phyloP scores from a whole-genome alignment of 2,329 filamentous ascomycete genomes.

The Ramularia endophylla region DNA sequence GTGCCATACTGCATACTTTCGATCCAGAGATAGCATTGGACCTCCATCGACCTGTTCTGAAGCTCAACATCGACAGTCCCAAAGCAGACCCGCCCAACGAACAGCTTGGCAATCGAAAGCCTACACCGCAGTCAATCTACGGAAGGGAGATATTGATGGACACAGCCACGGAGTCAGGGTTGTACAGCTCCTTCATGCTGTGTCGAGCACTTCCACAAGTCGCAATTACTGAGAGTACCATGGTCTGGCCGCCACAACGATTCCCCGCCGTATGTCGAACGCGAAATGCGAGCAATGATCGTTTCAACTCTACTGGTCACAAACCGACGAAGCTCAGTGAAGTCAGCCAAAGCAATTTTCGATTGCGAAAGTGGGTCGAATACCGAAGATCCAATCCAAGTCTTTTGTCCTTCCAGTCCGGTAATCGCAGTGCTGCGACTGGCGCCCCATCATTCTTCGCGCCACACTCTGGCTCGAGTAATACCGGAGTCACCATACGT shows the following conservation, averaged over 20 bases:
- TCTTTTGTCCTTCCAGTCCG: slow-evolving; percentile 22
- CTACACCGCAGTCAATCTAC: slow-evolving; percentile 20
- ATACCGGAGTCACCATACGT: slow-evolving; percentile 39
- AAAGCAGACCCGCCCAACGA: slow-evolving; percentile 17
- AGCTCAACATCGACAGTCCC: slow-evolving; percentile 32
- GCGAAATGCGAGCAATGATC: slow-evolving; percentile 43
- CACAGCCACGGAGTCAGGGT: slow-evolving; percentile 33
- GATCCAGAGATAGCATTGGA: slow-evolving; percentile 65
- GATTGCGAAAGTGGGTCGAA: slow-evolving; percentile 71
- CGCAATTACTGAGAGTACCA: slow-evolving; percentile 33
- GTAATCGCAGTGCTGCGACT: too few relatives aligned
- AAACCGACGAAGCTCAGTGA: slow-evolving; percentile 51
- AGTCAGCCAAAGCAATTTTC: slow-evolving; percentile 64
- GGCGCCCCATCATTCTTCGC: slow-evolving; percentile 22
- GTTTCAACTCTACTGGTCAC: slow-evolving; percentile 41
- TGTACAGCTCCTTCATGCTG: slow-evolving; percentile 64
- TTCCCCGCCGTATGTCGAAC: slow-evolving; percentile 60
- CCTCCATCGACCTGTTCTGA: slow-evolving; percentile 62
- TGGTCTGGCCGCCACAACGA: slow-evolving; percentile 67
- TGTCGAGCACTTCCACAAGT: slow-evolving; percentile 47
- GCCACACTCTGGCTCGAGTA: slow-evolving; percentile 14
- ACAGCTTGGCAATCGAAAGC: slow-evolving; percentile 13
- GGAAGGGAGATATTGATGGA: slow-evolving; percentile 51
- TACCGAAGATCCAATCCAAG: slow-evolving; percentile 40
- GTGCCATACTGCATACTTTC: slow-evolving; percentile 66